A percentile compares a stretch with the other conserved stretches of the same genome.
phyloP scores from a whole-genome alignment of 2,329 filamentous ascomycete species.

The Fusarium paranaense region DNA sequence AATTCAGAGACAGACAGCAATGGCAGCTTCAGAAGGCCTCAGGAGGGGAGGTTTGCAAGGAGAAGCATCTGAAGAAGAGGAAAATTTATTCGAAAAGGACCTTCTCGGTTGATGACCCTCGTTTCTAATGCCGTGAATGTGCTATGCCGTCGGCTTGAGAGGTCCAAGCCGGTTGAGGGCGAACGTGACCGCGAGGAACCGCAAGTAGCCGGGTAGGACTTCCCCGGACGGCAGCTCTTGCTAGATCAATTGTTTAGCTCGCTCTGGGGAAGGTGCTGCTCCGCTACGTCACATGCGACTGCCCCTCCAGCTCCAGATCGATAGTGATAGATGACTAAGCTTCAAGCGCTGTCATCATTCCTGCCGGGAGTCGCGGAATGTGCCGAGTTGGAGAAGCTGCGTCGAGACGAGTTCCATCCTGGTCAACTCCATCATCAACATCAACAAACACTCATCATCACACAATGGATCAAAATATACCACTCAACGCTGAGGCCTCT shows the following conservation, averaged over 20 bases:
- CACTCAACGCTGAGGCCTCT: slow-evolving; percentile 80
- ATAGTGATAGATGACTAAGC: slow-evolving; percentile 27
- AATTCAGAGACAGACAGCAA: slow-evolving; percentile 21
- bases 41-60: slow-evolving; percentile 9
- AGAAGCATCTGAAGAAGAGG: slow-evolving; percentile 25
- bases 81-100: slow-evolving; percentile 5
- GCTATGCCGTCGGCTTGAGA: slow-evolving; percentile 43
- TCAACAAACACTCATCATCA: slow-evolving; percentile 15
- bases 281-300: slow-evolving; percentile 43
- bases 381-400: slow-evolving; percentile 16
- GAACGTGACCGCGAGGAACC: slow-evolving; percentile 48
- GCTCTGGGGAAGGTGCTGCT: slow-evolving; percentile 21
- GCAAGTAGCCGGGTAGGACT: slow-evolving; percentile 47
- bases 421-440: slow-evolving; percentile 15
- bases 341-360: slow-evolving; percentile 19
- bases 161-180: slow-evolving; percentile 37
- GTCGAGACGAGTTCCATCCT: slow-evolving; percentile 21
- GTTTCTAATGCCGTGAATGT: slow-evolving; percentile 42
- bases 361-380: slow-evolving; percentile 31
- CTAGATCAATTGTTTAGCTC: slow-evolving; percentile 8
- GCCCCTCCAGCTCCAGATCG: neutral
- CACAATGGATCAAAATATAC: slow-evolving; percentile 69
- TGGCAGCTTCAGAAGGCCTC: slow-evolving; percentile 19
- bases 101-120: slow-evolving; percentile 22
- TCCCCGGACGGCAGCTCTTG: slow-evolving; percentile 38